Evolutionary conservation across 2,329 filamentous ascomycete genomes (phyloP), one percentile per base, ranked within the genome.

Genomic region (Ceratocystis lukuohia): DNA sequence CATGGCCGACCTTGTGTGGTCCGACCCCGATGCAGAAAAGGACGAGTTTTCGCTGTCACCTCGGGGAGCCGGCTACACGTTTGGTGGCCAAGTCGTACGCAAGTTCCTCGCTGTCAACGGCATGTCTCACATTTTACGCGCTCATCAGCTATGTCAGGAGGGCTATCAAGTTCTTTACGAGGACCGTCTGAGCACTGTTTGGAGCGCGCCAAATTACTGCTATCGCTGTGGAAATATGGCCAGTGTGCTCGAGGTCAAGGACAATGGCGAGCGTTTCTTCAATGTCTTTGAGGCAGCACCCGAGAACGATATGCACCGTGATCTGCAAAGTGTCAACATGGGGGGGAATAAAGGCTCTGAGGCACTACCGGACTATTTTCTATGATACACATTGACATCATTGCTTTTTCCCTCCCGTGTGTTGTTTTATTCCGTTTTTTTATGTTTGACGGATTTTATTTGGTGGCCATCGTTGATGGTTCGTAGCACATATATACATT

Each of bases 1-100:
- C 44, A 99, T 99, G 94, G 94, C 94, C n/a, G 94, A 99, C 75
- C 80, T 99, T 4, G 94, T 99, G 41, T 99, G 94, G 94, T 96
- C 91, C 22, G 94, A 99, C 74, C 94, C 94, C 0, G 94, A 99
- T 74, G 88, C 90, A n/a, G 94, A 99, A 72, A 84, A 92, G 67
- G 94, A 99, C 76, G 94, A 99, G 75, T 99, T 99, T 77, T 95
- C 89, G 5, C 83, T 99, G 17, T 95, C 89, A 6, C 94, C 94
- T 1, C 84, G 94, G 69, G 94, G 94, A 56, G 94, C 94, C 22
- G 94, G 94, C 28, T 99, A 99, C 75, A 97, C 93, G 0, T 99
- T 99, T 74, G 94, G 94, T 66, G 91, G 92, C 5, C 94, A 97
- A 75, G 94, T 99, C 17, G 94, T 99, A 64, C 95, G 93, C 77